phyloP scores from a whole-genome alignment of 148 eudicot species.

The Vaccinium macrocarpon region DNA sequence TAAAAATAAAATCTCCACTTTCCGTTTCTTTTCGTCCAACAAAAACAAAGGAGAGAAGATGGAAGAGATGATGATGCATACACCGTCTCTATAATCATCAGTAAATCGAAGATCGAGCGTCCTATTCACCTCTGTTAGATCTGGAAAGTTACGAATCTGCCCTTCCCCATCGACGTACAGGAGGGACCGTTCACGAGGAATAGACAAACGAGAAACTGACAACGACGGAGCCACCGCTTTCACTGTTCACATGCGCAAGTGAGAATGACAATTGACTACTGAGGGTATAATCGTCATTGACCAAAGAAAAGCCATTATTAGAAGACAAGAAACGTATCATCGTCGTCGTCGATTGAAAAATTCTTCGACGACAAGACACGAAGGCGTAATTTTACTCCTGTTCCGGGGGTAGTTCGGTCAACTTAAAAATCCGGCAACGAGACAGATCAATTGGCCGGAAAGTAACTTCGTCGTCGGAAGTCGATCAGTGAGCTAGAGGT shows the following conservation, averaged over 20 bases:
- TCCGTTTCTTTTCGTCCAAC: not conserved
- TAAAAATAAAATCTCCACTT: too few relatives aligned
- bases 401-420: not conserved
- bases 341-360: not conserved
- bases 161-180: not conserved
- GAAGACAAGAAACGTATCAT: not conserved
- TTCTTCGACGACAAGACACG: not conserved
- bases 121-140: not conserved
- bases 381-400: not conserved
- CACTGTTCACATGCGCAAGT: not conserved
- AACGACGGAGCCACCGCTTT: not conserved
- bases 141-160: not conserved
- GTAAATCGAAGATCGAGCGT: conserved; percentile 2
- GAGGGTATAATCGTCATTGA: conserved; percentile 1
- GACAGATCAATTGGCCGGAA: conserved; percentile 11
- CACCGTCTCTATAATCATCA: not conserved
- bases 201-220: not conserved
- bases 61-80: not conserved
- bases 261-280: not conserved
- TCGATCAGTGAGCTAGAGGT: not conserved
- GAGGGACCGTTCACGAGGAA: not conserved
- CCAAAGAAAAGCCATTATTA: not conserved
- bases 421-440: not conserved
- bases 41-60: not conserved
- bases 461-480: not conserved